Conservation (phyloP, 1,284 basidiomycete species). For the Puccinia triticina region DNA sequence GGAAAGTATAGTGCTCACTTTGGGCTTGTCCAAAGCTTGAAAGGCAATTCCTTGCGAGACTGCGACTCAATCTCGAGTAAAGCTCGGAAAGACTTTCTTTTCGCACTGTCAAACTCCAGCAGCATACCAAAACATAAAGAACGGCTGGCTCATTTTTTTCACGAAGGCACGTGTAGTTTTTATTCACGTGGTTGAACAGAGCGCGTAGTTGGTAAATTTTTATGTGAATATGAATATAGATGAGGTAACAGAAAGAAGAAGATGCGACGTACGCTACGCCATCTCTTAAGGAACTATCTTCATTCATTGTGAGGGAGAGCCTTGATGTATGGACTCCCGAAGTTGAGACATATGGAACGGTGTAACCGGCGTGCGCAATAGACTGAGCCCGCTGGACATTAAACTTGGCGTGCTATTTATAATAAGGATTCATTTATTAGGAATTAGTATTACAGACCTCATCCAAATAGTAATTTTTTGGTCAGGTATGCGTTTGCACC, state of each 20-base stretch:
- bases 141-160: background rate
- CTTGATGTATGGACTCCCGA: background rate
- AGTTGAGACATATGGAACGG: background rate
- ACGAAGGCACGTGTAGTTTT: background rate
- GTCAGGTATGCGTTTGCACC: background rate
- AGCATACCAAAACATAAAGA: background rate
- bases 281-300: background rate
- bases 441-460: background rate
- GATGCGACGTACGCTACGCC: background rate
- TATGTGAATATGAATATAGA: background rate
- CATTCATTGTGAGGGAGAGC: background rate
- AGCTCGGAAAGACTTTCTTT: background rate
- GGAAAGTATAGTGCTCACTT: background rate
- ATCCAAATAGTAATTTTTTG: background rate
- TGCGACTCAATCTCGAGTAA: background rate
- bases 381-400: background rate
- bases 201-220: too few species aligned
- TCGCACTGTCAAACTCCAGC: background rate
- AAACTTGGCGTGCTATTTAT: background rate
- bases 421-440: background rate
- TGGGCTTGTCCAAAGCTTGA: conserved; percentile 1
- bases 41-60: background rate
- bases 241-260: background rate
- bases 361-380: background rate
- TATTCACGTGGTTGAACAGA: background rate